phyloP scores from a whole-genome alignment of 495 filamentous ascomycete species.

The Penicillium cataractarum region DNA sequence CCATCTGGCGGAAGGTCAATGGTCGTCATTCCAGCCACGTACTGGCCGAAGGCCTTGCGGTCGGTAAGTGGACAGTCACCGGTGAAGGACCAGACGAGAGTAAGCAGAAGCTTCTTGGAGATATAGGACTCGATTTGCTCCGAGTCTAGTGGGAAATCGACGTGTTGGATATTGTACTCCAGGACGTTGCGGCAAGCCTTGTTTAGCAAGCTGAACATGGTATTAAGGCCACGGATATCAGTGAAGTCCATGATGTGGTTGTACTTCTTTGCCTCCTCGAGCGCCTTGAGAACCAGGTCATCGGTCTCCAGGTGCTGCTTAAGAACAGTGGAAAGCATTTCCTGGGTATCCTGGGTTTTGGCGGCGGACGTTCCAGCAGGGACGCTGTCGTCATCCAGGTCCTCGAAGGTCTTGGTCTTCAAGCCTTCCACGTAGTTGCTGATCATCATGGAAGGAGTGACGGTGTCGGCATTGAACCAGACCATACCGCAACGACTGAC shows the following conservation, averaged over 20 bases:
- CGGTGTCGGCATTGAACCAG: constrained; percentile 98
- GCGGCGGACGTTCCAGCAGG: constrained; percentile 78
- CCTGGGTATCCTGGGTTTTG: constrained; percentile 75
- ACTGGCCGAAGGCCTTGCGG: constrained; percentile 86
- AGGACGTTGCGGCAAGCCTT: constrained; percentile 88
- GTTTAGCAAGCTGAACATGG: constrained; percentile 92
- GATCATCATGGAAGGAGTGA: constrained; percentile 90
- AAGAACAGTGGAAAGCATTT: constrained; percentile 75
- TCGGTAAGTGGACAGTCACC: constrained; percentile 91
- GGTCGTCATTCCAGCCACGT: constrained; percentile 74
- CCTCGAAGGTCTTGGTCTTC: constrained; percentile 80
- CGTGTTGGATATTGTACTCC: constrained; percentile 92
- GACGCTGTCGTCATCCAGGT: constrained; percentile 87
- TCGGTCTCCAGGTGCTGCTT: constrained; percentile 74
- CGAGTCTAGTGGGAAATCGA: constrained; percentile 88
- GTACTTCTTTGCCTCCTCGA: constrained; percentile 73
- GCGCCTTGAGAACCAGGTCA: constrained; percentile 73
- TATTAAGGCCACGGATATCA: constrained; percentile 83
- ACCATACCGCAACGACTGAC: constrained; percentile 99
- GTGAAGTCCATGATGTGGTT: constrained; percentile 99
- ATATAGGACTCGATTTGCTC: constrained; percentile 88
- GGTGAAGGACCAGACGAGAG: constrained; percentile 90
- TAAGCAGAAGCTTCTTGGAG: constrained; percentile 89
- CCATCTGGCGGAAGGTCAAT: constrained; percentile 78
- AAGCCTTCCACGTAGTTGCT: constrained; percentile 86